phyloP scores from a whole-genome alignment of 345 rosid genomes.

The Sonneratia alba region DNA sequence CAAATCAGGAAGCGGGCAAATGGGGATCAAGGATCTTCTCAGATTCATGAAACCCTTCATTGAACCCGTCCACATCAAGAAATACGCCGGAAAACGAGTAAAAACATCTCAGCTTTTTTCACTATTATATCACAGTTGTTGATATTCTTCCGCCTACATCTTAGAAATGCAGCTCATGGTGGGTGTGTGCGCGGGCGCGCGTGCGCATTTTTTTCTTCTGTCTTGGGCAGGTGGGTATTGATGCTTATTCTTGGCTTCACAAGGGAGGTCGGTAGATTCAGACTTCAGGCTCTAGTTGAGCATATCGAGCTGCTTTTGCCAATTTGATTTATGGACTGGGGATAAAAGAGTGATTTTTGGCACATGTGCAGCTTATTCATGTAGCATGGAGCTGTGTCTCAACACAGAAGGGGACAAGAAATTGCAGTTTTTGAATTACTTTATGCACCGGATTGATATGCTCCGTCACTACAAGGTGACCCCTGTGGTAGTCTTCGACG shows the following conservation, averaged over 20 bases:
- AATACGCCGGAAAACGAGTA: conserved; percentile 74
- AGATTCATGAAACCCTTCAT: conserved; percentile 79
- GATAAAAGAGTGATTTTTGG: not conserved
- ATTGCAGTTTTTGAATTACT: conserved; percentile 53
- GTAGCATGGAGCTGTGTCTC: conserved; percentile 92
- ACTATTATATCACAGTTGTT: not conserved
- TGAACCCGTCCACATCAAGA: conserved; percentile 60
- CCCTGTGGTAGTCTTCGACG: conserved; percentile 82
- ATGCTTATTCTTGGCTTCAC: conserved; percentile 91
- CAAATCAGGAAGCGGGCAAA: conserved; percentile 8
- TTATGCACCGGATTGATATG: conserved; percentile 73
- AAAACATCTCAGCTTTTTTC: conserved; percentile 3
- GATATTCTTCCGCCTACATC: not conserved
- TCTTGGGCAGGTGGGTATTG: conserved; percentile 72
- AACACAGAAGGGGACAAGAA: conserved; percentile 51
- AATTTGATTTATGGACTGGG: not conserved
- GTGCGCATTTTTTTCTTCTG: not conserved
- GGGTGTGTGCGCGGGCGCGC: not conserved
- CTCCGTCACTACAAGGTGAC: conserved; percentile 53
- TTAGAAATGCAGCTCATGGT: not conserved
- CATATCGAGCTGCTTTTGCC: not conserved
- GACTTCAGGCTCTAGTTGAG: not conserved
- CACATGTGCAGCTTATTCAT: conserved; percentile 60
- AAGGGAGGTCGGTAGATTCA: conserved; percentile 63
- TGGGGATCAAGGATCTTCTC: conserved; percentile 90